Base-by-base conservation (phyloP, 352 stramenopile species). In the Phytophthora tentaculata region DNA sequence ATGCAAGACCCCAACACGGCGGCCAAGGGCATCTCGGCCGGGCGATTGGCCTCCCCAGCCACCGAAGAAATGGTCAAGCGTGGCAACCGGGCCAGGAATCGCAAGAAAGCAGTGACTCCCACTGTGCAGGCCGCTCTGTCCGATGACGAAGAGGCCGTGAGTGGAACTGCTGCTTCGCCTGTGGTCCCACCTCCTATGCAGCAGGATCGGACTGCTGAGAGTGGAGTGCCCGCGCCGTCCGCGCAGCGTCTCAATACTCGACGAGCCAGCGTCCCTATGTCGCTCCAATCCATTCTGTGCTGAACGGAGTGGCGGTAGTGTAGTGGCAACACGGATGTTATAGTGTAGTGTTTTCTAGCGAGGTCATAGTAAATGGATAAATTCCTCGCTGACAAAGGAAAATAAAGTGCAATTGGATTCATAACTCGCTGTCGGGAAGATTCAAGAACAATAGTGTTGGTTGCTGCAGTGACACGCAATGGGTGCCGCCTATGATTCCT, bases 1-100 rank as follows among this genome's bases (percentile, higher is more conserved):
- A 90, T 93, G 81, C 71, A 89, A 61, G 84, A 93, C 53, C 84
- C 84, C 14, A 93, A 91, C 67, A 90, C 83, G 20, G 84, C 83
- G 10, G 84, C 84, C 50, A 89, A 89, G 64, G 84, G 84, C 32
- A 91, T 93, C 64, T 90, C 83, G 35, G 72, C 81, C 0, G 84
- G 82, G 0, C 77, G 81, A 0, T 60, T 92, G 28, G 84, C 84
- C 9, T 90, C 84, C 1, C 84, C 81, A 0, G 75, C 75, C 1
- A 80, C 69, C 17, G 84, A 90, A 52, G 84, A 89, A 67, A 69
- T 88, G 57, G 70, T 79, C 3, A 91, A 89, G 71, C 83, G 83
- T 9, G 75, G 74, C 45, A 80, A 76, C 57, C 78, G 77, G 12
- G 69, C 64, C n/a, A 85, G 81, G 55, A 77, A 64, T 37, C 68